Conservation (phyloP, 371 early-diverging fungal genomes). For the Mycotypha africana region DNA sequence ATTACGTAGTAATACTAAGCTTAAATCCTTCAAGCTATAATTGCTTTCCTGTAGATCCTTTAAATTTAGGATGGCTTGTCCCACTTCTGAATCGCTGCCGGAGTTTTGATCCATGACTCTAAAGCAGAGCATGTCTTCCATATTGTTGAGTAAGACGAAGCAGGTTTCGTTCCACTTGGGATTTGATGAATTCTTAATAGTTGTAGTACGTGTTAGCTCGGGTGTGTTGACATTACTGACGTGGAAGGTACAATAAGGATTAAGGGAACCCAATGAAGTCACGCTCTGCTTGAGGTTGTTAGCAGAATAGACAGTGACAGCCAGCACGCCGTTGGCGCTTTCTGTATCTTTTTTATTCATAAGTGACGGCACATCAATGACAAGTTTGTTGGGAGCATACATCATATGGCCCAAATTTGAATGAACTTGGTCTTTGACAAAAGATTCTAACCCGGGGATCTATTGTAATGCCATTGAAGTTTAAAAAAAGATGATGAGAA, state of each 20-base stretch:
- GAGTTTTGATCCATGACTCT: constrained; percentile 22
- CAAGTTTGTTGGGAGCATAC: constrained; percentile 78
- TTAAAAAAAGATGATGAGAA: neutral
- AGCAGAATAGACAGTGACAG: constrained; percentile 69
- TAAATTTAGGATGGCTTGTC: constrained; percentile 45
- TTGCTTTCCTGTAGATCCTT: constrained; percentile 42
- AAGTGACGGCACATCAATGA: constrained; percentile 72
- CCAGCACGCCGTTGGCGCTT: constrained; percentile 75
- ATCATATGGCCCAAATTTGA: constrained; percentile 70
- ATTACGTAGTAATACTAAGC: constrained; percentile 12
- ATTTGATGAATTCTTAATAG: constrained; percentile 42
- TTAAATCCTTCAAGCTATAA: constrained; percentile 22
- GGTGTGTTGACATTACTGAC: constrained; percentile 52
- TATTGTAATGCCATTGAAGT: too few species aligned
- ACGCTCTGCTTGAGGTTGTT: constrained; percentile 69
- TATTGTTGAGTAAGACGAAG: constrained; percentile 20
- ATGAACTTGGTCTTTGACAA: constrained; percentile 71
- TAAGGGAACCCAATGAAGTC: constrained; percentile 74
- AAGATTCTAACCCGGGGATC: constrained; percentile 72
- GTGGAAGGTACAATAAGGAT: constrained; percentile 71
- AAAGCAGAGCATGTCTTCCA: constrained; percentile 18
- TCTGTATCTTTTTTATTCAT: constrained; percentile 50
- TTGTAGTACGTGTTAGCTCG: constrained; percentile 54
- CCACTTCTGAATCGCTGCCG: constrained; percentile 22
- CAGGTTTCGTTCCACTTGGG: constrained; percentile 33